A percentile compares a stretch with the other conserved stretches of the same genome.
These are phyloP conservation scores for Tetrastigma voinierianum DNA, from an alignment of 164 flowering plant species.

Conservation along the genomic window DNA sequence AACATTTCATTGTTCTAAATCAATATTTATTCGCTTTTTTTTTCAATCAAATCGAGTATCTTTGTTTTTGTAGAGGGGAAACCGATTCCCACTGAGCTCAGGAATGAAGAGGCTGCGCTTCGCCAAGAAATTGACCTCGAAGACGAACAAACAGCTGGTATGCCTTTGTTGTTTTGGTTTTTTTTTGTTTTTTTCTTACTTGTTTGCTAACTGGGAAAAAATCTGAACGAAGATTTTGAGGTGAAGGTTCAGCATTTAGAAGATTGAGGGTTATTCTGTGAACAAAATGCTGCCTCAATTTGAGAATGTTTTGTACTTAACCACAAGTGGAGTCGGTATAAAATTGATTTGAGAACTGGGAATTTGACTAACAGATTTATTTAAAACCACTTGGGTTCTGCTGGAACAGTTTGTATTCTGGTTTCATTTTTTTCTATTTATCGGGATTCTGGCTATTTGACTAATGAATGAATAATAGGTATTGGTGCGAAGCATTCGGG, in stretches of 20 bases:
- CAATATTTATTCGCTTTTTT: not conserved
- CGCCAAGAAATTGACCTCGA: constrained; percentile 88
- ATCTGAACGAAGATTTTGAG: too few relatives aligned
- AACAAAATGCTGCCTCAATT: too few relatives aligned
- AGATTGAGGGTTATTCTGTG: too few relatives aligned
- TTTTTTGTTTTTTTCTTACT: not conserved
- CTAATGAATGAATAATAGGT: not conserved
- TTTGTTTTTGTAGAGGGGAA: constrained; percentile 67
- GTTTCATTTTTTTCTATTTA: not conserved
- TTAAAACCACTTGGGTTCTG: not conserved
- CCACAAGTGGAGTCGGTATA: not conserved
- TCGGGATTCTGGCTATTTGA: not conserved
- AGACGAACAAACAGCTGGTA: constrained; percentile 80
- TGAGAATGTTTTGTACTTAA: too few relatives aligned
- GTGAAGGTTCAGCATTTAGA: too few relatives aligned
- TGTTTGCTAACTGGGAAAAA: too few relatives aligned
- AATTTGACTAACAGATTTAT: not conserved
- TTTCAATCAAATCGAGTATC: not conserved
- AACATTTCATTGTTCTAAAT: not conserved
- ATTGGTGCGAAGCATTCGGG: too few relatives aligned
- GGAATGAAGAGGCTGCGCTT: constrained; percentile 81
- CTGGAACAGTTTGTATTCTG: not conserved
- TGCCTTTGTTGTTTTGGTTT: constrained; percentile 4
- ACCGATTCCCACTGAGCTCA: constrained; percentile 92
- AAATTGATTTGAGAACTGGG: not conserved